Evolutionary conservation across 805 yeast species (phyloP), one percentile per base, ranked within the genome.

Genomic region (Ogataea pilisensis): DNA sequence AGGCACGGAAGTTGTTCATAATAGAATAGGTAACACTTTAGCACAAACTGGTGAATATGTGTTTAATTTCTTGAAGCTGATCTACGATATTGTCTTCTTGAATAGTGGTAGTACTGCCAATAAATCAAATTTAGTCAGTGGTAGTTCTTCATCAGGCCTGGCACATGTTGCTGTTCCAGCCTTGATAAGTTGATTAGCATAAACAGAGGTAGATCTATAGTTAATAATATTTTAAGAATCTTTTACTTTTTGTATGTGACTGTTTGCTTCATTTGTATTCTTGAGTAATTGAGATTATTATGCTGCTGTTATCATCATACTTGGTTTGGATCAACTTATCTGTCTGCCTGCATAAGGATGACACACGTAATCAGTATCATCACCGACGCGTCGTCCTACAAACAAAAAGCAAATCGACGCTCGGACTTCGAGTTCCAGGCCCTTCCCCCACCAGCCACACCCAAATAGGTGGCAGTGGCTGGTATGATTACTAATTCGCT

Each of bases 41-140:
- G 18, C 26, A 8, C 34, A 36, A 29, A 36, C 37, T 16, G 27
- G 41, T 20, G 41, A 38, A 21, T 38, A 38, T 13, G 28, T 38
- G 14, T 16, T 28, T n/a, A 14, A 21, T 3, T 33, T 38, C 22
- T 9, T 38, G 14, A 25, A 24, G 14, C 17, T 25, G 8, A 18
- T 38, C 13, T 38, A 32, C 16, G 26, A 20, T 8, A 21, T 38
- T n/a, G 25, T 33, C 11, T 18, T 38, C 13, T 1, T 20, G 9
- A 25, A 19, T 7, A 26, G 41, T 27, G 17, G 31, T 18, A 26
- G 16, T 5, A 14, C 20, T 13, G 32, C 13, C 6, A 11, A 2
- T 18, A 31, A 26, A 9, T 22, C 26, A 13, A 22, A 22, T 7
- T 11, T 22, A 22, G 26, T 11, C 26, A 22, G 11, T 22, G n/a